Evolutionary conservation across 2,329 filamentous ascomycete species (phyloP).

Genomic region (Arthrobotrys musiformis): DNA sequence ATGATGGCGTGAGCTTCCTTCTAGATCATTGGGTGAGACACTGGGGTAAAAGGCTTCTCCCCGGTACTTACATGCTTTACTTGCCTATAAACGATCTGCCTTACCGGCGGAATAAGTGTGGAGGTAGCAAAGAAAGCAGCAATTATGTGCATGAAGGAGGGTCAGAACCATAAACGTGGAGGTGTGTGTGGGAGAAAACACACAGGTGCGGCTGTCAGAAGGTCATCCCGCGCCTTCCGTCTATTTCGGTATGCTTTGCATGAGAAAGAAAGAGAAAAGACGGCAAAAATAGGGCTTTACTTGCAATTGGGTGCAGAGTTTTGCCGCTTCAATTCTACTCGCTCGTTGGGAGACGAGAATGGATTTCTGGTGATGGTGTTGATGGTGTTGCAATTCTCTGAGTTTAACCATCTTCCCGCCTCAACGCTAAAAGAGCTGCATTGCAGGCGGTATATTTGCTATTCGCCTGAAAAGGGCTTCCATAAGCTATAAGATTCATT

Average conservation of each 20-base stretch:
- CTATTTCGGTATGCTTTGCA: constrained; percentile 29
- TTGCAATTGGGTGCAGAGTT: constrained; percentile 37
- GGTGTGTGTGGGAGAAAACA: constrained; percentile 20
- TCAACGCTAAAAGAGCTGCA: constrained; percentile 31
- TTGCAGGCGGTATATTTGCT: constrained; percentile 56
- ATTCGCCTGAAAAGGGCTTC: constrained; percentile 39
- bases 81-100: constrained; percentile 11
- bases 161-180: not conserved
- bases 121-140: not conserved
- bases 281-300: constrained; percentile 25
- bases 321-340: constrained; percentile 55
- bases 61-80: not conserved
- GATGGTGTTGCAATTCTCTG: constrained; percentile 54
- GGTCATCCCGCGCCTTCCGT: constrained; percentile 50
- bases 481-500: constrained; percentile 37
- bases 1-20: constrained; percentile 55
- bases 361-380: constrained; percentile 53
- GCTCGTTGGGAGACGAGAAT: constrained; percentile 14
- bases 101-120: constrained; percentile 9
- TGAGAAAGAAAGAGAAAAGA: constrained; percentile 30
- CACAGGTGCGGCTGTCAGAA: constrained; percentile 38
- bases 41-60: constrained; percentile 21
- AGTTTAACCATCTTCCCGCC: constrained; percentile 24
- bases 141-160: constrained; percentile 16
- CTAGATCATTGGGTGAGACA: constrained; percentile 50